Base-by-base conservation (phyloP, 2,329 filamentous ascomycete species). In the Pyrenochaeta sp. region DNA sequence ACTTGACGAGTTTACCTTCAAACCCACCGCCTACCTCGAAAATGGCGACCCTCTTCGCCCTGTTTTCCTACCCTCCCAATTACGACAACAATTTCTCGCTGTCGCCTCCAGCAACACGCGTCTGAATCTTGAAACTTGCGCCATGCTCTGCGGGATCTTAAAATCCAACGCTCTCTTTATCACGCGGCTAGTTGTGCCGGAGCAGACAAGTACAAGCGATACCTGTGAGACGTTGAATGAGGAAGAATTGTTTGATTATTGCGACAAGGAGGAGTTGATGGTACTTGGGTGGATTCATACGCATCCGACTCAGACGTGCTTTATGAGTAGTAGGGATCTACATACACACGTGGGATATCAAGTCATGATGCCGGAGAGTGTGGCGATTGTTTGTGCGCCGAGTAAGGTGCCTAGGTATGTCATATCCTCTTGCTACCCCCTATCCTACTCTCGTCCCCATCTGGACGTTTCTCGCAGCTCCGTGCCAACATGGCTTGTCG, bases 281-380 rank as follows among this genome's bases (percentile, higher is more conserved):
- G 88, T 96, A 52, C 84, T 97, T 5, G 94, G 94, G 39, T 99
- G 95, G 95, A 99, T 99, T 60, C 95, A 99, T 75, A 99, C 95
- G 0, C 95, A 99, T 76, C 95, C 95, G 0, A 92, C 90, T 0
- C 95, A 99, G 79, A 96, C 92, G 0, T 99, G 95, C 78, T 99
- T 99, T 76, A 96, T 99, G 91, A 97, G 92, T 74, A 95, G 91
- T 48, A 84, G 94, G 49, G 95, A 99, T 73, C 75, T 98, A 65
- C 95, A 99, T 74, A 99, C 96, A 0, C 94, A 97, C 73, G 89
- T 90, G 2, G 93, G 93, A 10, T 98, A 97, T 75, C 95, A 99
- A 78, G 89, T 95, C 58, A 97, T 97, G 92, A 86, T 98, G 79
- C 90, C 93, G 0, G 95, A 99, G 82, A 96, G 92, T 69, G 93